These are phyloP conservation scores for Sesbania bispinosa DNA, from an alignment of 306 rosid species.

Conservation along the genomic window DNA sequence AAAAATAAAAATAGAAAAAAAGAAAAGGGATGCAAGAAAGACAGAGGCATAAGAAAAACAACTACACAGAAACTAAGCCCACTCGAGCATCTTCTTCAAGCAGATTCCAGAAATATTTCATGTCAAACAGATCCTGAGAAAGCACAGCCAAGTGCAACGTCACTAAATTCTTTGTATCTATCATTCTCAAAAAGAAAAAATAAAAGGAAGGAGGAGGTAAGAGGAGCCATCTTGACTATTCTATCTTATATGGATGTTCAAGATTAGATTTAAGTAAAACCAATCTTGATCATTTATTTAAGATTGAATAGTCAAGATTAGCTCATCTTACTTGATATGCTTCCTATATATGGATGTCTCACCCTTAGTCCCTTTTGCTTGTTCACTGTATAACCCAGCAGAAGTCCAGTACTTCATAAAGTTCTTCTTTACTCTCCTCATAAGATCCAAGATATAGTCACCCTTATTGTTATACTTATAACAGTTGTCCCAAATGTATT, in stretches of 20 bases:
- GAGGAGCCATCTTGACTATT: no score
- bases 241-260: no score
- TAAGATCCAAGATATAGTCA: slow-evolving; percentile 93
- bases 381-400: slow-evolving; percentile 79
- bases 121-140: not conserved
- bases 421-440: slow-evolving; percentile 92
- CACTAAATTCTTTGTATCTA: not conserved
- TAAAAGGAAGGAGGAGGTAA: not conserved
- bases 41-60: not conserved
- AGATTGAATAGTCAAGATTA: not conserved
- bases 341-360: slow-evolving; percentile 25
- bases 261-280: no score
- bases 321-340: not conserved
- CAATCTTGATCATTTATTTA: no score
- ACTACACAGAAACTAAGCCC: not conserved
- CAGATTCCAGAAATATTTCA: not conserved
- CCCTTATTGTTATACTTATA: slow-evolving; percentile 90
- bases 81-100: not conserved
- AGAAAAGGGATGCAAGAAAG: not conserved
- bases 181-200: not conserved
- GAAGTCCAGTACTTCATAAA: slow-evolving; percentile 87
- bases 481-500: slow-evolving; percentile 90
- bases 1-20: not conserved
- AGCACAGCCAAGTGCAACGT: not conserved
- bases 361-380: slow-evolving; percentile 50